Evolutionary conservation across 1,284 basidiomycete genomes (phyloP), one percentile per base, ranked within the genome.

Genomic region (Cutaneotrichosporon cavernicola): DNA sequence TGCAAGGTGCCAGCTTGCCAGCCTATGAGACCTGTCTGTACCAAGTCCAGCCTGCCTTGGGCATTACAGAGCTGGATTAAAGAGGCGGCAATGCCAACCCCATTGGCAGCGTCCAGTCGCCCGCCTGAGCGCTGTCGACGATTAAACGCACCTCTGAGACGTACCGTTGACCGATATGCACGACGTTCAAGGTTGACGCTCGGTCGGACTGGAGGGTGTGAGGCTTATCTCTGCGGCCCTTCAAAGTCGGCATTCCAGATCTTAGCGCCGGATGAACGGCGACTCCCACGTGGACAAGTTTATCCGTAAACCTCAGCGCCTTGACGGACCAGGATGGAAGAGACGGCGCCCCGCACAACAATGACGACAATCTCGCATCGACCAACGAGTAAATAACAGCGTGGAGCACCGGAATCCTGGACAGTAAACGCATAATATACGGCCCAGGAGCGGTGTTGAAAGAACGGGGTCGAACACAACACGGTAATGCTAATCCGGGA

Each of bases 181-280:
- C 8, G 11, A n/a, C n/a, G n/a, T n/a, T 8, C 34, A 5, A 9
- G 34, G 34, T 13, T 36, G 34, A 8, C 34, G 34, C 2, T 36
- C 5, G 34, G 34, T 13, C 34, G 5, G 7, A 36, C 34, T 36
- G 8, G 34, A 36, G n/a, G 7, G 18, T 46, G 2, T 18, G 18
- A n/a, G n/a, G 26, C 18, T 46, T 8, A 18, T 46, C 18, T 46
- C 43, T 26, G 26, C 43, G 43, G 43, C 43, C 11, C 18, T n/a
- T 46, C 16, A n/a, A 46, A 8, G 5, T 46, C 43, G 43, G 43
- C 43, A 8, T 14, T 14, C 38, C 26, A 40, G 38, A 40, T 46
- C 43, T n/a, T 46, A 46, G 43, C 43, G 43, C 43, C 43, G 43
- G 43, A n/a, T 46, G 43, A 46, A 46, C 43, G 43, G 43, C 9